Conservation (phyloP, 1,139 yeast genomes). For the Lodderomyces theae region DNA sequence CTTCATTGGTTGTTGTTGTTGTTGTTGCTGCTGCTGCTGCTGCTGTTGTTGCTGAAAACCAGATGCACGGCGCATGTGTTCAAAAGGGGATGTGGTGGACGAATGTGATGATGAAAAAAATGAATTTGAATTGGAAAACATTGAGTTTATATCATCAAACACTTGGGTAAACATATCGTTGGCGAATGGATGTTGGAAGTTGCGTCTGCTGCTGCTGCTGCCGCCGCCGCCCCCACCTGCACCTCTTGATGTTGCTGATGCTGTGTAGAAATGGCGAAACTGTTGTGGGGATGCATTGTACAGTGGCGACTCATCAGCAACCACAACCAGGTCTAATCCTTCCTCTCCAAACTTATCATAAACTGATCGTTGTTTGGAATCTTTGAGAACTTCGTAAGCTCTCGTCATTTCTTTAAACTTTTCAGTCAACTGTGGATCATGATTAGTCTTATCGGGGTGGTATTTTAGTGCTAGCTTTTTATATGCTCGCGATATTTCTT, state of each 20-base stretch:
- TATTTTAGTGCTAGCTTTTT: conserved; percentile 41
- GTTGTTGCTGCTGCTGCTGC: conserved; percentile 6
- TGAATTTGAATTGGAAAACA: conserved; percentile 21
- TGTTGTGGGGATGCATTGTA: conserved; percentile 7
- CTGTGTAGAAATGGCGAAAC: not conserved
- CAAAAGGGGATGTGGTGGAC: not conserved
- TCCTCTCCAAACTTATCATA: conserved; percentile 42
- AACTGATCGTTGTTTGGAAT: conserved; percentile 26
- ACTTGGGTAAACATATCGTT: conserved; percentile 39
- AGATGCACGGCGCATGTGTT: not conserved
- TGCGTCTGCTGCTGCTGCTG: conserved; percentile 4
- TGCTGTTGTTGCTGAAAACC: conserved; percentile 4
- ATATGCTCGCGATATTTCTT: conserved; percentile 41
- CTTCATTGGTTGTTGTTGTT: conserved; percentile 16
- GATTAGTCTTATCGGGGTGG: conserved; percentile 50
- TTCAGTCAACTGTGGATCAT: conserved; percentile 43
- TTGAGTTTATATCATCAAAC: conserved; percentile 36
- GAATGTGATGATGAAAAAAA: conserved; percentile 10
- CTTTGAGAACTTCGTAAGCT: conserved; percentile 43
- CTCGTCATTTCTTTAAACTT: conserved; percentile 42
- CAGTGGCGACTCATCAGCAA: conserved; percentile 9
- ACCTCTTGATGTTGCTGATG: conserved; percentile 7
- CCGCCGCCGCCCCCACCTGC: conserved; percentile 6
- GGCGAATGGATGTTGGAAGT: conserved; percentile 14
- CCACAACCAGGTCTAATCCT: conserved; percentile 35